Conservation (phyloP, 257 asterid genomes). For the Scutellaria minor region DNA sequence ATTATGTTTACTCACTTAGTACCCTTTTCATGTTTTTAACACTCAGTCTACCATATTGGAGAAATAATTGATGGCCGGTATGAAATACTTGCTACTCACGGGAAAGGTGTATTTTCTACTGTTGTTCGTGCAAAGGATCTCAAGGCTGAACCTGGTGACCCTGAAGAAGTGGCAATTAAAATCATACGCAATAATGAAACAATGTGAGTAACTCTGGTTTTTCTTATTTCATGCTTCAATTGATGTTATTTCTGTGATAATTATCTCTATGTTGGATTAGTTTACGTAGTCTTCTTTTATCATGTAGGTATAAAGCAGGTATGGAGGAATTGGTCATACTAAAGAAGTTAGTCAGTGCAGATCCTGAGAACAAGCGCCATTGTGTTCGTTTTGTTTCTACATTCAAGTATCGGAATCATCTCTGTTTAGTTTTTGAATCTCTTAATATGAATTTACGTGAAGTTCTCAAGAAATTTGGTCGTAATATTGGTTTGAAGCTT, state of each 20-base stretch:
- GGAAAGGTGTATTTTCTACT: constrained; percentile 95
- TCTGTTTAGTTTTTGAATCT: constrained; percentile 99
- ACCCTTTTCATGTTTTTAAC: constrained; percentile 13
- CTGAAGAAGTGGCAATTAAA: constrained; percentile 94
- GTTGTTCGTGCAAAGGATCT: constrained; percentile 98
- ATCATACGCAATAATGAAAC: constrained; percentile 93
- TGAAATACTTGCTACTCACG: constrained; percentile 97
- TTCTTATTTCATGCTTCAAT: constrained; percentile 27
- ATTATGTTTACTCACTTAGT: too few relatives aligned
- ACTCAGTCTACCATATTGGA: constrained; percentile 88
- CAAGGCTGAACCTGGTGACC: constrained; percentile 71
- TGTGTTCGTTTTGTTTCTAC: constrained; percentile 93
- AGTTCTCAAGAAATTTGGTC: constrained; percentile 97
- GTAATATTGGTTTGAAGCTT: constrained; percentile 96
- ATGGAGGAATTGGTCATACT: constrained; percentile 92
- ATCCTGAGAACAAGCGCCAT: constrained; percentile 93
- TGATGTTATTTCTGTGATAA: background rate
- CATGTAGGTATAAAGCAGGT: constrained; percentile 90
- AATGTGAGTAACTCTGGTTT: constrained; percentile 57
- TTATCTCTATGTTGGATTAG: background rate
- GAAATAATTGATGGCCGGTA: constrained; percentile 89
- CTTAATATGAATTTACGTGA: constrained; percentile 99
- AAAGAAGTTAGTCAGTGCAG: constrained; percentile 92
- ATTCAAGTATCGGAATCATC: constrained; percentile 97
- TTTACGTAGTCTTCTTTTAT: background rate